These are phyloP conservation scores for Trichoderma pleuroti DNA, from an alignment of 2,329 filamentous ascomycete genomes.

Conservation along the genomic window DNA sequence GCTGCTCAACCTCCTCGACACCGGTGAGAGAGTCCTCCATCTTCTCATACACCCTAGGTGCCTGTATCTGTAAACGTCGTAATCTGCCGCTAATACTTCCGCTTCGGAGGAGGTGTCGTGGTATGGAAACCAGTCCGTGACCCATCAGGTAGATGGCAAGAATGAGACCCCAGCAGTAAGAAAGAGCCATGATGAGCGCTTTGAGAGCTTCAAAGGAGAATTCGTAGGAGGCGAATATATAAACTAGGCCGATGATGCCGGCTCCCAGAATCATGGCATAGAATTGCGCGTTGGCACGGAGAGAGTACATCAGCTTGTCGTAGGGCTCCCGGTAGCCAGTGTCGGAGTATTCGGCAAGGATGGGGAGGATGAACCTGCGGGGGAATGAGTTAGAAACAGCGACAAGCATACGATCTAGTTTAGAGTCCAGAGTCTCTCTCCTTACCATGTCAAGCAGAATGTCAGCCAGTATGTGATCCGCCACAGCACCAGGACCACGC, in stretches of 20 bases:
- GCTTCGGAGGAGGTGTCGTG: constrained; percentile 73
- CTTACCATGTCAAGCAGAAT: constrained; percentile 87
- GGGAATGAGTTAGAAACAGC: background rate
- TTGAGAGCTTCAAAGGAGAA: constrained; percentile 72
- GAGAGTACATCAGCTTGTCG: constrained; percentile 75
- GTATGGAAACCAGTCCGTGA: constrained; percentile 89
- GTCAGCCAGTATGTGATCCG: constrained; percentile 96
- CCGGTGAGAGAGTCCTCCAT: constrained; percentile 79
- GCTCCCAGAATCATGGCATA: constrained; percentile 74
- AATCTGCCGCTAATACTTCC: constrained; percentile 73
- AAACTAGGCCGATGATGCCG: constrained; percentile 69
- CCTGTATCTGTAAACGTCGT: constrained; percentile 70
- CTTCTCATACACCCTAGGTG: constrained; percentile 79
- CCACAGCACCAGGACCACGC: constrained; percentile 82
- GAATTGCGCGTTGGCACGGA: constrained; percentile 84
- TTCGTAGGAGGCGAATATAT: constrained; percentile 76
- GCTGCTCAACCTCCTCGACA: constrained; percentile 75
- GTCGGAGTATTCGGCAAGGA: constrained; percentile 92
- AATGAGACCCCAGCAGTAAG: constrained; percentile 89
- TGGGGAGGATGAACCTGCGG: constrained; percentile 77
- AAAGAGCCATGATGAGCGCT: constrained; percentile 83
- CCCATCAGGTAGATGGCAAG: constrained; percentile 97
- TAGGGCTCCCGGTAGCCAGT: constrained; percentile 86
- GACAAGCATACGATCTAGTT: background rate
- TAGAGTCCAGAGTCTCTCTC: background rate